Evolutionary conservation across 768 basidiomycete genomes (phyloP).

Genomic region (Boletellus ananas): DNA sequence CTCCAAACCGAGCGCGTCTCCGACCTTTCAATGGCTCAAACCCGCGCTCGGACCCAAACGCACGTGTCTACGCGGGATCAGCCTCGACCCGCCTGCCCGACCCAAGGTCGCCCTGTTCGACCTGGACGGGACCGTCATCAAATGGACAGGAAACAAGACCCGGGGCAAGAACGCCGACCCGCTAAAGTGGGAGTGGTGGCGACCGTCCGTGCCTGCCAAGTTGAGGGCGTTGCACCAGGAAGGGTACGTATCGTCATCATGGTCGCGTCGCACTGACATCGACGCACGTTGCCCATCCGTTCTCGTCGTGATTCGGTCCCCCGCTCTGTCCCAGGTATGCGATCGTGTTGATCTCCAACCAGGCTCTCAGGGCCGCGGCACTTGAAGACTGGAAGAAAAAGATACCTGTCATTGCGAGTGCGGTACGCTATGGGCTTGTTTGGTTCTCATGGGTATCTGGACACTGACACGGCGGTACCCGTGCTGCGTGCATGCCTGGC

Average conservation of each 20-base stretch:
- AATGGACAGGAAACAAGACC: conserved; percentile 25
- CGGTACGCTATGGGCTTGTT: conserved; percentile 37
- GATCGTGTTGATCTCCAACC: conserved; percentile 80
- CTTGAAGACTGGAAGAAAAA: conserved; percentile 75
- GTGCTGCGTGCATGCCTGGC: too few species aligned
- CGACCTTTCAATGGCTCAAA: conserved; percentile 31
- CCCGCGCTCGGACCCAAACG: conserved; percentile 34
- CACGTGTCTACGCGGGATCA: conserved; percentile 34
- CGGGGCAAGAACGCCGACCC: conserved; percentile 35
- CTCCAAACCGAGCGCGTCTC: conserved; percentile 21
- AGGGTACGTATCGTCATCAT: conserved; percentile 44
- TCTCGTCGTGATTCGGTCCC: neutral
- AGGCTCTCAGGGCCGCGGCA: conserved; percentile 47
- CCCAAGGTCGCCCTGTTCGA: conserved; percentile 79
- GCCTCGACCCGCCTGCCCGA: conserved; percentile 32
- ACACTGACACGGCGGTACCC: neutral
- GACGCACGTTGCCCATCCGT: neutral
- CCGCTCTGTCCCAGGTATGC: conserved; percentile 45
- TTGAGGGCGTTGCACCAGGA: conserved; percentile 54
- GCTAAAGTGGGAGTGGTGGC: conserved; percentile 64
- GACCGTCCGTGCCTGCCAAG: conserved; percentile 54
- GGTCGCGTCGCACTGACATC: neutral
- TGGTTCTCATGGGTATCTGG: neutral
- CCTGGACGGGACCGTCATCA: conserved; percentile 85
- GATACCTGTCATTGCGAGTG: conserved; percentile 60